Percentiles rank a stretch among this genome's conserved stretches.
phyloP scores from a whole-genome alignment of 192 early-diverging fungal genomes.

The Dispira parvispora region DNA sequence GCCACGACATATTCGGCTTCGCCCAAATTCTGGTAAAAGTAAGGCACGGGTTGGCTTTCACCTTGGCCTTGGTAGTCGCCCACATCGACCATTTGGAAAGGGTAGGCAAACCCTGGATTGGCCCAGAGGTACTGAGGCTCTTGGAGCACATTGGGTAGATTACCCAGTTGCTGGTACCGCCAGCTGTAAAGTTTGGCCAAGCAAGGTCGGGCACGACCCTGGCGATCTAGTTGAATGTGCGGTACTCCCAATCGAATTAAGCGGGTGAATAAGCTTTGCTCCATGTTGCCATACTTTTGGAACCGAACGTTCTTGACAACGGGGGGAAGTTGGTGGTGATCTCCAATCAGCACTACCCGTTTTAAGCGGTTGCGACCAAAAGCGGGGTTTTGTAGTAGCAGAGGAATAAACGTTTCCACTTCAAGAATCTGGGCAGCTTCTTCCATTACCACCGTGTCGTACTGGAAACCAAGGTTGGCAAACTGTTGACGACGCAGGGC shows the following conservation, averaged over 20 bases:
- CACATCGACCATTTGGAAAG: slow-evolving; percentile 85
- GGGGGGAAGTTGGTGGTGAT: slow-evolving; percentile 93
- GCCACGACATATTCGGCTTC: slow-evolving; percentile 97
- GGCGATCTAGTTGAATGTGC: slow-evolving; percentile 59
- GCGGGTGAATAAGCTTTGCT: slow-evolving; percentile 85
- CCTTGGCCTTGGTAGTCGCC: slow-evolving; percentile 56
- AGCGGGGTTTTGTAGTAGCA: slow-evolving; percentile 63
- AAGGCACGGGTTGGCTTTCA: slow-evolving; percentile 69
- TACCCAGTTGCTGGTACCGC: slow-evolving; percentile 58
- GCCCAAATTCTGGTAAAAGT: slow-evolving; percentile 91
- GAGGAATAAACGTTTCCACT: slow-evolving; percentile 86
- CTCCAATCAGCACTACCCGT: slow-evolving; percentile 90
- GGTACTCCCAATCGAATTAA: slow-evolving; percentile 91
- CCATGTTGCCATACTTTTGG: slow-evolving; percentile 78
- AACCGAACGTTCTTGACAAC: slow-evolving; percentile 82
- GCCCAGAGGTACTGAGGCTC: slow-evolving; percentile 38
- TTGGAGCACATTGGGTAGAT: slow-evolving; percentile 34
- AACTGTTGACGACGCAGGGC: slow-evolving; percentile 80
- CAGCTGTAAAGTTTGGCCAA: slow-evolving; percentile 75
- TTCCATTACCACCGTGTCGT: slow-evolving; percentile 93
- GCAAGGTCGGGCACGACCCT: slow-evolving; percentile 65
- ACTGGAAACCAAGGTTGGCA: slow-evolving; percentile 78
- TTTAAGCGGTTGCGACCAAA: slow-evolving; percentile 49
- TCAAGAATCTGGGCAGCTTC: slow-evolving; percentile 92
- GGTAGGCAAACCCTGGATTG: slow-evolving; percentile 73